Conservation (phyloP, 441 rosid genomes). For the Rhodomyrtus psidioides region DNA sequence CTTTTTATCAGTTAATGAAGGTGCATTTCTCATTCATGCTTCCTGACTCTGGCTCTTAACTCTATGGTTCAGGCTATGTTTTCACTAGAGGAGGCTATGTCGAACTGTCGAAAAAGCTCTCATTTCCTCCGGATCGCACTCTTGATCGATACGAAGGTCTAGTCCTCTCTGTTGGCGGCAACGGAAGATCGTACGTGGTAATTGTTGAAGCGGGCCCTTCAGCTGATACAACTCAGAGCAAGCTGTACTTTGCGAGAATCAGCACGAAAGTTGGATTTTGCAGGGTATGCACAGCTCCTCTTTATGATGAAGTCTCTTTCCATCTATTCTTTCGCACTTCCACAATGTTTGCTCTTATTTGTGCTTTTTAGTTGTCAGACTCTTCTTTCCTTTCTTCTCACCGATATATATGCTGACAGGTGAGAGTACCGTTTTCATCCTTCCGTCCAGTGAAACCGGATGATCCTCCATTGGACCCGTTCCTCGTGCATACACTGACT, state of each 20-base stretch:
- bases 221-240: slow-evolving; percentile 78
- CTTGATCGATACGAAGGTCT: slow-evolving; percentile 96
- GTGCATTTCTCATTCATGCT: not conserved
- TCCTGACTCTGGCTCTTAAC: slow-evolving; percentile 11
- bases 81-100: slow-evolving; percentile 91
- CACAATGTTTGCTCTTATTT: not conserved
- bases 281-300: slow-evolving; percentile 35
- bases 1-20: not conserved
- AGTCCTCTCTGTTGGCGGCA: slow-evolving; percentile 90
- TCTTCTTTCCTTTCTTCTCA: not conserved
- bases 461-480: slow-evolving; percentile 90
- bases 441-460: slow-evolving; percentile 94
- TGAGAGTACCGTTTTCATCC: slow-evolving; percentile 88
- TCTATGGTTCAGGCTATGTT: slow-evolving; percentile 62
- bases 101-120: slow-evolving; percentile 70
- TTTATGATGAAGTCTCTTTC: not conserved
- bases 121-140: slow-evolving; percentile 75
- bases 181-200: slow-evolving; percentile 86
- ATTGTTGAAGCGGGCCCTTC: slow-evolving; percentile 97
- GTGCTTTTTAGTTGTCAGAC: not conserved
- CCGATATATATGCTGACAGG: slow-evolving; percentile 33
- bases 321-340: not conserved
- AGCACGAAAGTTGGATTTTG: slow-evolving; percentile 90
- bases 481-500: slow-evolving; percentile 84
- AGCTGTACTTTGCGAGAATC: slow-evolving; percentile 78